A percentile compares a stretch with the other conserved stretches of the same genome.
phyloP scores from a whole-genome alignment of 306 rosid genomes.

The Mucuna pruriens region DNA sequence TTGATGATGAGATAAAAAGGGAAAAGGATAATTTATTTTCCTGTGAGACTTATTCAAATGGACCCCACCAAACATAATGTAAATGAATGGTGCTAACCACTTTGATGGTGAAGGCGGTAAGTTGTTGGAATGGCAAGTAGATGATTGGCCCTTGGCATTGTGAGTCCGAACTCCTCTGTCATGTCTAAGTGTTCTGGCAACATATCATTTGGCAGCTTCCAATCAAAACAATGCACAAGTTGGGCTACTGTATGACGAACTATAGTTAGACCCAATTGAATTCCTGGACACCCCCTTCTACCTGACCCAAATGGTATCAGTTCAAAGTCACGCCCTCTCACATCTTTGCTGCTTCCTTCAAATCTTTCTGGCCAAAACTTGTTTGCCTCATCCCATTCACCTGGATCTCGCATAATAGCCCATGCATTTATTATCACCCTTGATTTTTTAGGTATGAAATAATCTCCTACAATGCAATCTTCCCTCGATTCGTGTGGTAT shows the following conservation, averaged over 20 bases:
- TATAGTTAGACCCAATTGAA: slow-evolving; percentile 37
- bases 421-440: slow-evolving; percentile 44
- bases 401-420: slow-evolving; percentile 47
- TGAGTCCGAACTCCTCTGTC: slow-evolving; percentile 48
- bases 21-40: neutral
- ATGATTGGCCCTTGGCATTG: slow-evolving; percentile 42
- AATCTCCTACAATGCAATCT: slow-evolving; percentile 55
- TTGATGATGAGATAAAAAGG: neutral
- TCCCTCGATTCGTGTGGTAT: slow-evolving; percentile 60
- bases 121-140: slow-evolving; percentile 12
- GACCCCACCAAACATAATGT: neutral
- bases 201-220: slow-evolving; percentile 42
- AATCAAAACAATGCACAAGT: slow-evolving; percentile 50
- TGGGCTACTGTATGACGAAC: slow-evolving; percentile 41
- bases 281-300: slow-evolving; percentile 47
- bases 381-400: slow-evolving; percentile 35
- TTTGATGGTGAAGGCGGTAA: slow-evolving; percentile 18
- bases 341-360: slow-evolving; percentile 33
- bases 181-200: slow-evolving; percentile 40
- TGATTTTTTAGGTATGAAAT: slow-evolving; percentile 54
- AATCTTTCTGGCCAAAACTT: slow-evolving; percentile 55
- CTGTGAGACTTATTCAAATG: neutral
- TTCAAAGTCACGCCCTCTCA: slow-evolving; percentile 42
- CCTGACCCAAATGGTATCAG: slow-evolving; percentile 53
- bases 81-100: too few relatives aligned